phyloP scores from a whole-genome alignment of 345 rosid species.

The Lepidium aucheri region DNA sequence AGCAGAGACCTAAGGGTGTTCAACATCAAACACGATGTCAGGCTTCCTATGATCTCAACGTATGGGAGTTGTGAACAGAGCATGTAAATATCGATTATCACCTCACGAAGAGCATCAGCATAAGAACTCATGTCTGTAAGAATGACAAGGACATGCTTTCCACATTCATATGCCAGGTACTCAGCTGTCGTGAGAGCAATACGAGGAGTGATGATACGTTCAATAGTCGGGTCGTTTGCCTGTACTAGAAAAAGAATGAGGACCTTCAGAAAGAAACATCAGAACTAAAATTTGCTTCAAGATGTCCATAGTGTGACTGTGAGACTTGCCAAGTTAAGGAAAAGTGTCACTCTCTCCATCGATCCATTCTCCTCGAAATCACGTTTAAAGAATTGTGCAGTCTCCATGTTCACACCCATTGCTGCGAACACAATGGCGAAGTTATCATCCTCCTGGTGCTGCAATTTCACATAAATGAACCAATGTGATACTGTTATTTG shows the following conservation, averaged over 20 bases:
- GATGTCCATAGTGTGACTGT: background rate
- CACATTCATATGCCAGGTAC: conserved; percentile 90
- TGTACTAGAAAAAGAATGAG: conserved; percentile 24
- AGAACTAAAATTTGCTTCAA: background rate
- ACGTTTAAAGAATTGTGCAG: conserved; percentile 91
- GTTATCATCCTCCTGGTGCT: conserved; percentile 81
- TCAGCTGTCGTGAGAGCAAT: conserved; percentile 95
- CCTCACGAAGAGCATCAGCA: conserved; percentile 99
- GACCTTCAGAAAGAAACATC: background rate
- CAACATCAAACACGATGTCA: background rate
- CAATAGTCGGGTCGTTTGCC: conserved; percentile 97
- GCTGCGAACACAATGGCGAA: conserved; percentile 97
- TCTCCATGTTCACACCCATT: conserved; percentile 98
- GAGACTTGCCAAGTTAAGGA: conserved; percentile 63
- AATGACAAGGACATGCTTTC: conserved; percentile 93
- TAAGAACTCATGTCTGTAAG: conserved; percentile 96
- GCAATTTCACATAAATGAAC: conserved; percentile 18
- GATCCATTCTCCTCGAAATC: conserved; percentile 96
- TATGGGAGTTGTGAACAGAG: conserved; percentile 6
- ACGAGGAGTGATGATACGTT: conserved; percentile 90
- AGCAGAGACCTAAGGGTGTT: conserved; percentile 63
- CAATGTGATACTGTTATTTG: background rate
- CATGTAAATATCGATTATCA: conserved; percentile 11
- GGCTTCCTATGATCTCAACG: background rate
- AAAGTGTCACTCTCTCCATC: conserved; percentile 92